Conservation (phyloP, 139 green algal genomes). For the Micromonas pusilla region DNA sequence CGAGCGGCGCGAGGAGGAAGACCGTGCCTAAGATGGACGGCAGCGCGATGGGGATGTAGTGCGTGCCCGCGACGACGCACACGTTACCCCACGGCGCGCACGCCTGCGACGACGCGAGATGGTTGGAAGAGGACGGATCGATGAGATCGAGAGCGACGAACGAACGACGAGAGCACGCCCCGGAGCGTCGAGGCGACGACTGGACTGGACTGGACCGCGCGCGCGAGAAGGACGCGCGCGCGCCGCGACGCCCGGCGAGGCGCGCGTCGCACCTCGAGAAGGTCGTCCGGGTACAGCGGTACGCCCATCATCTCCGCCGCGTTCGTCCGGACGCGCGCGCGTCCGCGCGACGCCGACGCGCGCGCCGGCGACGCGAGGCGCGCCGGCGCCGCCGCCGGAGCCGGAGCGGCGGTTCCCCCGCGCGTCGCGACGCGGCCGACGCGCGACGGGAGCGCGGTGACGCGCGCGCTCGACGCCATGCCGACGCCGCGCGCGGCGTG, state of each 20-base stretch:
- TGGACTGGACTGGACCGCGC: too few species aligned
- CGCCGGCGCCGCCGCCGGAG: too few species aligned
- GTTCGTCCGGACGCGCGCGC: not conserved
- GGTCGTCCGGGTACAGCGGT: not conserved
- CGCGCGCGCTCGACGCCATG: too few species aligned
- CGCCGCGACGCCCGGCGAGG: too few species aligned
- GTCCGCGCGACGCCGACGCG: not conserved
- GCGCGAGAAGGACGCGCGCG: not conserved
- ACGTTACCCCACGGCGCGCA: conserved; percentile 20
- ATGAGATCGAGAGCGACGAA: too few species aligned
- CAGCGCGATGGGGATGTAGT: conserved; percentile 15
- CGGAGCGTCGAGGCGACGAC: too few species aligned
- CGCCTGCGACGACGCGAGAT: not conserved
- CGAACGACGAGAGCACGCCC: too few species aligned
- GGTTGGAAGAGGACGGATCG: not conserved
- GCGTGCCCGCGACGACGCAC: conserved; percentile 13
- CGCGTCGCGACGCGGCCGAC: too few species aligned
- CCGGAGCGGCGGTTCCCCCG: too few species aligned
- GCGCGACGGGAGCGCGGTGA: too few species aligned
- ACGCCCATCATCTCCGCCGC: not conserved
- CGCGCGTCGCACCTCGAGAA: not conserved
- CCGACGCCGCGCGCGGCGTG: too few species aligned
- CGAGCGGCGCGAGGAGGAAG: conserved; percentile 7
- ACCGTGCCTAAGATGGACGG: conserved; percentile 6
- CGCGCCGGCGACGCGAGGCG: not conserved